phyloP scores from a whole-genome alignment of 352 stramenopile species.

The Globisporangium ultimum region DNA sequence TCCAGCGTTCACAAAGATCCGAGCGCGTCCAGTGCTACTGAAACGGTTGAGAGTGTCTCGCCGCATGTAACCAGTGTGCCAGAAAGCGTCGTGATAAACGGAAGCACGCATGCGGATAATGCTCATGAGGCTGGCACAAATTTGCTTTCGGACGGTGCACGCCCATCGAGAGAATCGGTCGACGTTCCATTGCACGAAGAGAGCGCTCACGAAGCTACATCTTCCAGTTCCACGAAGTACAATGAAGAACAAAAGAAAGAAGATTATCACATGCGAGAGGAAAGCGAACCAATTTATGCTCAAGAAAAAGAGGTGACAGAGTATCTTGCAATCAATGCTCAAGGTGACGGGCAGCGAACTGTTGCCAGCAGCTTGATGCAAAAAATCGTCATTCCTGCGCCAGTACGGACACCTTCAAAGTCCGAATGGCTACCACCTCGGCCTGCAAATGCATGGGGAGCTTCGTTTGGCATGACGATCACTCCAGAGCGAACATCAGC shows the following conservation, averaged over 20 bases:
- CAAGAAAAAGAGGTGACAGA: too few species aligned
- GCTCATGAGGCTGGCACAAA: neutral
- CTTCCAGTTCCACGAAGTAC: too few species aligned
- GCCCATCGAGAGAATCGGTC: neutral
- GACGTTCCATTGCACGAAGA: neutral
- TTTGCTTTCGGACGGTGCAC: neutral
- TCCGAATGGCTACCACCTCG: constrained; percentile 1
- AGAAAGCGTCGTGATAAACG: neutral
- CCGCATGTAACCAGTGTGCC: neutral
- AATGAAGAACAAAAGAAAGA: too few species aligned
- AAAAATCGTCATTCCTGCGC: neutral
- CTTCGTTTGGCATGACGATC: constrained; percentile 11
- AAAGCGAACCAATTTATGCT: too few species aligned
- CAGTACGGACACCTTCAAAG: neutral
- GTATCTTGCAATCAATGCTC: too few species aligned
- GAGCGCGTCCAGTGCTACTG: too few species aligned
- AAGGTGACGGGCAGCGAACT: neutral
- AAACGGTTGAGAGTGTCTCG: too few species aligned
- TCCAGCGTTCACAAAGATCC: neutral
- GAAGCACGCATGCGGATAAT: neutral
- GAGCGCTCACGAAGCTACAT: too few species aligned
- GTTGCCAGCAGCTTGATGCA: neutral
- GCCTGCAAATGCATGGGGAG: constrained; percentile 8
- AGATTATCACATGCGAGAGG: too few species aligned
- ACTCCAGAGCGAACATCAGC: constrained; percentile 1